phyloP scores from a whole-genome alignment of 768 basidiomycete species.

The Pleurotus tuber-regium region DNA sequence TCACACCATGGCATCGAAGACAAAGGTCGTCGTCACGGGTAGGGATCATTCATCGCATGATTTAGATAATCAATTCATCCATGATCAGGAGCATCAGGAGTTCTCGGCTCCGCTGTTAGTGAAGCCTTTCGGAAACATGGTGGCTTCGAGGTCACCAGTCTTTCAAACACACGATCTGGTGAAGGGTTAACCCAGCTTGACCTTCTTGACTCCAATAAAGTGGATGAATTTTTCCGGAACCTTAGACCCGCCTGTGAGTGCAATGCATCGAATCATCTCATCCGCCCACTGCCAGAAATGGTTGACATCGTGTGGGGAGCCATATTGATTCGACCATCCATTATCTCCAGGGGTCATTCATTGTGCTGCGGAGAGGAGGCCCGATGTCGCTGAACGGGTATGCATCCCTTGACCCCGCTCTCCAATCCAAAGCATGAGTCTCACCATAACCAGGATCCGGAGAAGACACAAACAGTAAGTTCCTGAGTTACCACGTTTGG shows the following conservation, averaged over 20 bases:
- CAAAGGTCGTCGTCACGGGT: slow-evolving; percentile 63
- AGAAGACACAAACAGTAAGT: slow-evolving; percentile 58
- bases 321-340: background rate
- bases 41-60: slow-evolving; percentile 11
- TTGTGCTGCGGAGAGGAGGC: slow-evolving; percentile 91
- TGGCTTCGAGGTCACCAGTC: slow-evolving; percentile 51
- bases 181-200: slow-evolving; percentile 60
- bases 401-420: slow-evolving; percentile 17
- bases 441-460: slow-evolving; percentile 52
- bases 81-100: slow-evolving; percentile 80
- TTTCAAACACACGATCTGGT: slow-evolving; percentile 69
- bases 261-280: too few species aligned
- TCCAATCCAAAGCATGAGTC: background rate
- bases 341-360: slow-evolving; percentile 74
- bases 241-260: slow-evolving; percentile 71
- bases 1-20: slow-evolving; percentile 20
- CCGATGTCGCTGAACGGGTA: slow-evolving; percentile 91
- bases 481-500: background rate
- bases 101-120: slow-evolving; percentile 81
- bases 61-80: background rate
- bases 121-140: slow-evolving; percentile 46
- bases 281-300: too few species aligned
- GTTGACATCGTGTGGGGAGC: background rate
- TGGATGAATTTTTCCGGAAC: slow-evolving; percentile 51
- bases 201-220: slow-evolving; percentile 55